These are phyloP conservation scores for Naematelia aurantialba DNA, from an alignment of 768 basidiomycete species.

Conservation along the genomic window DNA sequence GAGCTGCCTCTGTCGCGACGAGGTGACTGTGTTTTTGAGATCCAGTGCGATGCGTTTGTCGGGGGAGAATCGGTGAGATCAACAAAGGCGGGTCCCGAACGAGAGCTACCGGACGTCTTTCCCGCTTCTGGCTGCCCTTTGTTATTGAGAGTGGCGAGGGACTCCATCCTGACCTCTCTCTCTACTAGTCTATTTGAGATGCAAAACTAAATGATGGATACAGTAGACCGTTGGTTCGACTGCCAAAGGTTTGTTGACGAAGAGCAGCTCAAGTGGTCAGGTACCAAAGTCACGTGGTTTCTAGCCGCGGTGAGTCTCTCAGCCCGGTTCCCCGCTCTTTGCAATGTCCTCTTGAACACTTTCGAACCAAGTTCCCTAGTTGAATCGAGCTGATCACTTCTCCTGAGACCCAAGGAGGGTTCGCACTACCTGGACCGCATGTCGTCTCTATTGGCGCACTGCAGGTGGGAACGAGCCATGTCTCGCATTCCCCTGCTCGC, in stretches of 20 bases:
- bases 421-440: neutral
- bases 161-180: neutral
- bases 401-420: neutral
- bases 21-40: neutral
- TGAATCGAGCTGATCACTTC: no score
- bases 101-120: conserved; percentile 1
- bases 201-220: no score
- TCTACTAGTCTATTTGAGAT: no score
- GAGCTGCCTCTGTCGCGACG: neutral
- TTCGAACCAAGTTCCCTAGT: no score
- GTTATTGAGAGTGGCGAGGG: neutral
- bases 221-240: no score
- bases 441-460: neutral
- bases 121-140: neutral
- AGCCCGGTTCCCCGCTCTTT: neutral
- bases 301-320: neutral
- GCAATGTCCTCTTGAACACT: no score
- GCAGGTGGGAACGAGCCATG: neutral
- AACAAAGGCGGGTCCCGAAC: conserved; percentile 10
- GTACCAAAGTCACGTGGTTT: neutral
- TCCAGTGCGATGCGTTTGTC: neutral
- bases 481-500: neutral
- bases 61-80: conserved; percentile 22
- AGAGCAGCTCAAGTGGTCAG: neutral
- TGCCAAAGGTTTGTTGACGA: neutral